These are phyloP conservation scores for Pascua sp. DNA, from an alignment of 1,284 basidiomycete species.

Conservation along the genomic window DNA sequence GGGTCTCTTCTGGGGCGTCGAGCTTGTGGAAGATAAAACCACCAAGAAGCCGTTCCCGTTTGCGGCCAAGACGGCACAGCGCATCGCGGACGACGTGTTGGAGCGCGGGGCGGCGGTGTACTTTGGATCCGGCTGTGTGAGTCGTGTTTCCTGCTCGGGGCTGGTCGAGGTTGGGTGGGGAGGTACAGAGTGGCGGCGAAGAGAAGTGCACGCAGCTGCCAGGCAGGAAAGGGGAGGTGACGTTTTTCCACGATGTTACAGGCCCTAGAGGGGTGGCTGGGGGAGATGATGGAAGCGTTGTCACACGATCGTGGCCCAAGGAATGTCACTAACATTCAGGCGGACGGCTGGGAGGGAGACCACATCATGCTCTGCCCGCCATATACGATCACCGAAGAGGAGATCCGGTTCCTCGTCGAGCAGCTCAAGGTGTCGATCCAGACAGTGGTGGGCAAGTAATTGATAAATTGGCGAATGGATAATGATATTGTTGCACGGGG, in stretches of 20 bases:
- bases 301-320: too few species aligned
- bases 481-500: too few species aligned
- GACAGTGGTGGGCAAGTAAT: conserved; percentile 8
- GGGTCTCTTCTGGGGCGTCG: conserved; percentile 75
- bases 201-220: too few species aligned
- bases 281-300: neutral
- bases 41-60: conserved; percentile 28
- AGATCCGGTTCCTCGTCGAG: conserved; percentile 20
- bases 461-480: too few species aligned
- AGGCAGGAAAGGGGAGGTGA: too few species aligned
- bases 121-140: conserved; percentile 18
- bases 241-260: too few species aligned
- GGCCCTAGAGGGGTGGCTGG: neutral
- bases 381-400: conserved; percentile 30
- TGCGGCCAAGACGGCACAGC: conserved; percentile 19
- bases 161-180: neutral
- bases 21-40: conserved; percentile 55
- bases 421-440: conserved; percentile 22
- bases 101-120: conserved; percentile 30
- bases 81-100: conserved; percentile 26
- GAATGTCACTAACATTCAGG: conserved; percentile 1
- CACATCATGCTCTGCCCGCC: conserved; percentile 41
- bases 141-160: too few species aligned
- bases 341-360: conserved; percentile 36
- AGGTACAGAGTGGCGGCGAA: too few species aligned